Base-by-base conservation (phyloP, 805 yeast genomes). In the Metschnikowia koreensis region DNA sequence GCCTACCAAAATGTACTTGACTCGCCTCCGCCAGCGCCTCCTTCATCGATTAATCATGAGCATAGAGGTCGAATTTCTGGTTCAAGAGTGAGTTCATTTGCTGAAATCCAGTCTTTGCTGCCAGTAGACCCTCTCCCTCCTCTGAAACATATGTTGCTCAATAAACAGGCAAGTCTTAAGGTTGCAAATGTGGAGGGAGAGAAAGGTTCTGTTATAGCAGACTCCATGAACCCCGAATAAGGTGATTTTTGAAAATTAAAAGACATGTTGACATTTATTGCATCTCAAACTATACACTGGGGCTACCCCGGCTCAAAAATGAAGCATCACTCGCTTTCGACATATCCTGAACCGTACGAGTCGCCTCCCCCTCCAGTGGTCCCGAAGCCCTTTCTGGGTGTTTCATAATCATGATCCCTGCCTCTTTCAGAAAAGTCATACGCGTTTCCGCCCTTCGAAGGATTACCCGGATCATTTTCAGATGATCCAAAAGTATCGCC, bases 111-210 rank as follows among this genome's bases (percentile, higher is more conserved):
- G 6, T 22, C 7, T 31, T 29, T 9, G n/a, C 17, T n/a, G 40
- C 22, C 22, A 22, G 4, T 22, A 13, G 37, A 36, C 17, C 8
- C 6, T 13, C 12, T 12, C 5, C 9, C 12, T n/a, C 45, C n/a
- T 7, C 37, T 62, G 28, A 65, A 60, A 46, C 52, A 58, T 9
- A 71, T 73, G 3, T 59, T 73, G 36, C 63, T 73, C 27, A 73
- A 74, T 54, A 71, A 67, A 50, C 64, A 59, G 44, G 75, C 75
- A 28, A 64, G 70, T 54, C 58, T 64, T 6, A 64, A 60, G 22
- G 50, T 65, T 22, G 22, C 22, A 22, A 22, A 22, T 22, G 22
- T 22, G 22, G 22, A 22, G 22, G 37, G n/a, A 3, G 37, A 33
- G 37, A 33, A 33, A 33, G 37, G n/a, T 11, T 33, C 5, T 22